A percentile compares a stretch with the other conserved stretches of the same genome.
These are phyloP conservation scores for Acacia melanoxylon DNA, from an alignment of 306 rosid genomes.

Conservation along the genomic window DNA sequence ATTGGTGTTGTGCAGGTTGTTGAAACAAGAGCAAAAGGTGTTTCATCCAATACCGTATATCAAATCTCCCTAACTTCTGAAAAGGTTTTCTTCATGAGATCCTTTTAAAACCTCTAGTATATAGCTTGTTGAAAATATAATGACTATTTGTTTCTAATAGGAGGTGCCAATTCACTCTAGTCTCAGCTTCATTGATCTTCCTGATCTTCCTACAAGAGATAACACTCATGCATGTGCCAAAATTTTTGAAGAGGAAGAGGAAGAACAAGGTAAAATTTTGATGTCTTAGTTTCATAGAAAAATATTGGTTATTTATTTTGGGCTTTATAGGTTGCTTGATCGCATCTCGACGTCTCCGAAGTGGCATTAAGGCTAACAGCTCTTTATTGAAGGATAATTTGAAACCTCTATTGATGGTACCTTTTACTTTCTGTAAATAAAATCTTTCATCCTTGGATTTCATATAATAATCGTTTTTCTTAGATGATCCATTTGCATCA, in stretches of 20 bases:
- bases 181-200: not conserved
- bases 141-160: not conserved
- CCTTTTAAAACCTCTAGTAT: not conserved
- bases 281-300: not conserved
- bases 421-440: not conserved
- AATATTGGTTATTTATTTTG: not conserved
- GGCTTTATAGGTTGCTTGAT: not conserved
- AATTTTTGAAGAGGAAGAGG: not conserved
- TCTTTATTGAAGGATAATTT: not conserved
- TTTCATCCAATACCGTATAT: not conserved
- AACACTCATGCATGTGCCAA: not conserved
- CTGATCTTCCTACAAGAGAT: not conserved
- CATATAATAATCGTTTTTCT: not conserved
- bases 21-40: not conserved
- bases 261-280: not conserved
- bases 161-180: not conserved
- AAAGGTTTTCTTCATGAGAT: not conserved
- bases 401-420: not conserved
- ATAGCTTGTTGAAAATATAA: not conserved
- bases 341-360: not conserved
- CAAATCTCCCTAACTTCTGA: not conserved
- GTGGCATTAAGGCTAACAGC: not conserved
- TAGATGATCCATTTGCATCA: not conserved
- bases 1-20: not conserved
- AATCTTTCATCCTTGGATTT: not conserved